These are phyloP conservation scores for Jamesozyma rosinii DNA, from an alignment of 805 yeast species.

Conservation along the genomic window DNA sequence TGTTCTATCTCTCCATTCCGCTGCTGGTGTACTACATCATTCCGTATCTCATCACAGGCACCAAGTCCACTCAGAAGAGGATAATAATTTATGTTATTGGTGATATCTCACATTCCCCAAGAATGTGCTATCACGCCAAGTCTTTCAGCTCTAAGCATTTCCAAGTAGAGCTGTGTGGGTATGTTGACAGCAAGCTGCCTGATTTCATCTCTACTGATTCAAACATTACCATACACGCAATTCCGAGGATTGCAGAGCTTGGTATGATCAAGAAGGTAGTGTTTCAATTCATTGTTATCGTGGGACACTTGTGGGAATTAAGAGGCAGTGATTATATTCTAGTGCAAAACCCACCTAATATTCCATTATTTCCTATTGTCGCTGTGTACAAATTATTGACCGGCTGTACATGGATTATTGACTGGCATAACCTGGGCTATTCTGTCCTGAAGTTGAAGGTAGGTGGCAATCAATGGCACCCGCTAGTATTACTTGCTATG, in stretches of 20 bases:
- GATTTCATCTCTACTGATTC: constrained; percentile 40
- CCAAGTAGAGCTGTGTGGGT: constrained; percentile 79
- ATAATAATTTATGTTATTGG: constrained; percentile 80
- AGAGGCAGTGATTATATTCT: constrained; percentile 60
- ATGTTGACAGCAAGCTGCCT: constrained; percentile 51
- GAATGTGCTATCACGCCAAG: constrained; percentile 84
- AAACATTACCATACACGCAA: constrained; percentile 42
- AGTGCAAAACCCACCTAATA: constrained; percentile 87
- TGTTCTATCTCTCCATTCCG: constrained; percentile 39
- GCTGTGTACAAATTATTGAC: constrained; percentile 43
- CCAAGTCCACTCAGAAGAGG: constrained; percentile 37
- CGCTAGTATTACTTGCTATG: constrained; percentile 51
- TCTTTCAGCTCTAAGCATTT: constrained; percentile 63
- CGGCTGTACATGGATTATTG: constrained; percentile 61
- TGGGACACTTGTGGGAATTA: constrained; percentile 40
- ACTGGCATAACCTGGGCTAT: constrained; percentile 94
- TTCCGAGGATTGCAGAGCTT: constrained; percentile 10
- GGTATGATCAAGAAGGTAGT: constrained; percentile 42
- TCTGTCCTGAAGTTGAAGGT: constrained; percentile 66
- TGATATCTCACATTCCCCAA: constrained; percentile 88
- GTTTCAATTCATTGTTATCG: constrained; percentile 43
- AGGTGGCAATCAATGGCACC: constrained; percentile 40
- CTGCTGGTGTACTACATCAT: constrained; percentile 26
- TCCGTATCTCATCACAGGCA: constrained; percentile 31
- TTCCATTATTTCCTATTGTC: constrained; percentile 67